phyloP scores from a whole-genome alignment of 768 basidiomycete genomes.

The Tubosaeta brunneosetosa region DNA sequence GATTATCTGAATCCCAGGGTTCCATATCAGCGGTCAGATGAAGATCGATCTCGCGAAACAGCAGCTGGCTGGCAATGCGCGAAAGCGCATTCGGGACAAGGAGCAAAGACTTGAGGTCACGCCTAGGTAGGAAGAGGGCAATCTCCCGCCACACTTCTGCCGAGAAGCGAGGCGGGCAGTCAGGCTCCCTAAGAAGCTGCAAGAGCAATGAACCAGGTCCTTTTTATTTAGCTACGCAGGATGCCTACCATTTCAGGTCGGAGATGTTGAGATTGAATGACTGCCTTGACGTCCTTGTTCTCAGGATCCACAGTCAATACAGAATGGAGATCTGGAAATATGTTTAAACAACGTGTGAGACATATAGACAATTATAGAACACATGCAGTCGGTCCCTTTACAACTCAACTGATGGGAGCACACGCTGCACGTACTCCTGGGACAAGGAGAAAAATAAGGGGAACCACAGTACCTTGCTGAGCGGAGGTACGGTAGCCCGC shows the following conservation, averaged over 20 bases:
- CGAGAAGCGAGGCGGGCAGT: slow-evolving; percentile 52
- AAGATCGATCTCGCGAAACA: slow-evolving; percentile 61
- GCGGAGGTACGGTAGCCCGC: slow-evolving; percentile 57
- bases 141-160: slow-evolving; percentile 72
- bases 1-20: slow-evolving; percentile 13
- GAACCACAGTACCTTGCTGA: slow-evolving; percentile 48
- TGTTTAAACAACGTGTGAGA: slow-evolving; percentile 3
- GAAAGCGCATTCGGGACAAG: slow-evolving; percentile 64
- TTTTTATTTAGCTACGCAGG: neutral
- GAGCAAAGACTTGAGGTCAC: slow-evolving; percentile 61
- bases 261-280: slow-evolving; percentile 50
- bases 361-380: neutral
- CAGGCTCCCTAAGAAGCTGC: slow-evolving; percentile 34
- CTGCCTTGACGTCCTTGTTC: slow-evolving; percentile 61
- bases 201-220: neutral
- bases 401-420: neutral
- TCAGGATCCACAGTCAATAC: slow-evolving; percentile 61
- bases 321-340: slow-evolving; percentile 54
- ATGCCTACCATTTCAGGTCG: slow-evolving; percentile 53
- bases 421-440: too few relatives aligned
- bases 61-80: slow-evolving; percentile 60
- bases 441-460: too few relatives aligned
- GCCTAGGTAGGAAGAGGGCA: slow-evolving; percentile 53
- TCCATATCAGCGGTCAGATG: slow-evolving; percentile 46
- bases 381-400: neutral